Evolutionary conservation across 2,329 filamentous ascomycete genomes (phyloP).

Genomic region (Aspergillus viridinutans): DNA sequence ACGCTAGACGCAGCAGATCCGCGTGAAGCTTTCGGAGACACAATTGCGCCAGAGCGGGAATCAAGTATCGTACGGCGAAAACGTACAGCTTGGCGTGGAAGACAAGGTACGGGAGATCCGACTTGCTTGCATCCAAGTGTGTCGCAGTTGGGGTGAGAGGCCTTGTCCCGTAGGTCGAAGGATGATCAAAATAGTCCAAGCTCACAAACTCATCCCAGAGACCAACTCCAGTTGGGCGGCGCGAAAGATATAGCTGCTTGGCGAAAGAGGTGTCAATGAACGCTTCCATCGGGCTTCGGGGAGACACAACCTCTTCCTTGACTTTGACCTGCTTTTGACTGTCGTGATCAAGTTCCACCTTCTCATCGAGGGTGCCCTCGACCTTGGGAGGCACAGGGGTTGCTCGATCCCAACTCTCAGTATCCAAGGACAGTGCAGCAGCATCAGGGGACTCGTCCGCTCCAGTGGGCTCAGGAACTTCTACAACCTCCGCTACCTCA

Average conservation of each 20-base stretch:
- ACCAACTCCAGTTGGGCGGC: constrained; percentile 28
- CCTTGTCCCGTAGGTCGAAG: constrained; percentile 6
- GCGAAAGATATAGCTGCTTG: constrained; percentile 27
- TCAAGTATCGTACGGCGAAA: constrained; percentile 40
- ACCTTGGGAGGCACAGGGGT: constrained; percentile 6
- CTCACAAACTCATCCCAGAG: constrained; percentile 38
- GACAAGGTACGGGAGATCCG: constrained; percentile 35
- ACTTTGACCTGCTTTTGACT: not conserved
- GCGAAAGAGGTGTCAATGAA: constrained; percentile 37
- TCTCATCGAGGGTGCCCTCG: not conserved
- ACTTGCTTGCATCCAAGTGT: constrained; percentile 5
- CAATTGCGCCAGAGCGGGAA: constrained; percentile 37
- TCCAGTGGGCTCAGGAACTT: not conserved
- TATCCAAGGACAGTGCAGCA: not conserved
- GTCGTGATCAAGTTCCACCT: not conserved
- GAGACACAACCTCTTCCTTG: not conserved
- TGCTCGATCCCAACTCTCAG: constrained; percentile 12
- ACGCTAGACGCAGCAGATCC: constrained; percentile 31
- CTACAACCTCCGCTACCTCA: not conserved
- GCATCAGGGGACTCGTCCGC: not conserved
- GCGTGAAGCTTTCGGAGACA: constrained; percentile 38
- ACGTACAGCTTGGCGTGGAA: constrained; percentile 44
- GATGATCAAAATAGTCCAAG: constrained; percentile 32
- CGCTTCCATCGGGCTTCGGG: constrained; percentile 6
- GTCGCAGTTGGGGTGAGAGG: constrained; percentile 8